These are phyloP conservation scores for Geotrichum carabidarum DNA, from an alignment of 1,139 yeast genomes.

Conservation along the genomic window DNA sequence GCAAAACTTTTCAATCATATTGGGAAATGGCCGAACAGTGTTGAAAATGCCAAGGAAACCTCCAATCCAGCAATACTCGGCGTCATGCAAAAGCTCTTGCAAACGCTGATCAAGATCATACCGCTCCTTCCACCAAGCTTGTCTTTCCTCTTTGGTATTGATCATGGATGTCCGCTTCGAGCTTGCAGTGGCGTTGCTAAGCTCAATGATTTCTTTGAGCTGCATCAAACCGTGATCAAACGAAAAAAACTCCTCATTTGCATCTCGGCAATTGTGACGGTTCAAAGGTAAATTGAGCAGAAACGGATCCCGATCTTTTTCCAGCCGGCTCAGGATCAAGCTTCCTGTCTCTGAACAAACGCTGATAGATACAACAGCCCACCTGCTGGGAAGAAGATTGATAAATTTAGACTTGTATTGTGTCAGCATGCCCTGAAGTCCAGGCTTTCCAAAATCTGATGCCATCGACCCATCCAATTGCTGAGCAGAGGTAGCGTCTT, in stretches of 20 bases:
- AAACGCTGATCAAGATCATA: conserved; percentile 57
- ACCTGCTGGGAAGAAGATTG: conserved; percentile 30
- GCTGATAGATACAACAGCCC: conserved; percentile 62
- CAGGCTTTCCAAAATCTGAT: not conserved
- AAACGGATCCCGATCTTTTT: conserved; percentile 41
- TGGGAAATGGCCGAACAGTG: conserved; percentile 32
- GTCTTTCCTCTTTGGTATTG: conserved; percentile 57
- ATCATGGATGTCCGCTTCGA: conserved; percentile 35
- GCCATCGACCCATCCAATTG: not conserved
- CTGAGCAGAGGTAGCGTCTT: not conserved
- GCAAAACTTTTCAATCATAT: conserved; percentile 40
- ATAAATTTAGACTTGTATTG: conserved; percentile 7
- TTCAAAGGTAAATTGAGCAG: conserved; percentile 57
- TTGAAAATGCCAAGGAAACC: conserved; percentile 65
- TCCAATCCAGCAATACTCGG: conserved; percentile 74
- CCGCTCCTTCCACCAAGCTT: conserved; percentile 73
- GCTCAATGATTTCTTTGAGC: conserved; percentile 49
- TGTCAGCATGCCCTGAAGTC: not conserved
- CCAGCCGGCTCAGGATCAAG: conserved; percentile 50
- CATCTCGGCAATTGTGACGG: conserved; percentile 47
- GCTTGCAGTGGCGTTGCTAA: conserved; percentile 58
- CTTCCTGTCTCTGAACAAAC: conserved; percentile 56
- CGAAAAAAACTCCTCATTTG: conserved; percentile 41
- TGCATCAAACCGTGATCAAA: conserved; percentile 47
- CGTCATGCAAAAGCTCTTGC: conserved; percentile 48